Base-by-base conservation (phyloP, 2,329 filamentous ascomycete species). In the Fusarium nelsonii region DNA sequence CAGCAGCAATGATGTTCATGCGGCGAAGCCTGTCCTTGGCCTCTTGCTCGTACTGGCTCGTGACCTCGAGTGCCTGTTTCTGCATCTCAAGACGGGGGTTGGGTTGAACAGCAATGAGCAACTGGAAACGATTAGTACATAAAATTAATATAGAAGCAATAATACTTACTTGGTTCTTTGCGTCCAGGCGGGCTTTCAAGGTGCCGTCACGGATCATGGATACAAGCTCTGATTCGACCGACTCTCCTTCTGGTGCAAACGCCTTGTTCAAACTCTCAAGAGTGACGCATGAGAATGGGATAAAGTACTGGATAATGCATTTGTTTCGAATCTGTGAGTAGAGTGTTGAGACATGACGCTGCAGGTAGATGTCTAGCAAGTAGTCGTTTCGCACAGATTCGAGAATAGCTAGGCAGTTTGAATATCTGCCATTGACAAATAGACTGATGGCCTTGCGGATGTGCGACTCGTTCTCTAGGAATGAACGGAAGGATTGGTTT, bases 401-500 rank as follows among this genome's bases (percentile, higher is more conserved):
- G 1, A 99, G 86, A 36, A 95, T 93, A 46, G 89, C 86, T 44
- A 99, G 84, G 78, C 95, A 98, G 43, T 88, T 87, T 11, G 92
- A 91, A 79, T 97, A 99, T 73, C 97, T 92, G 64, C 93, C 93
- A 71, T 92, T 93, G 73, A 95, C 93, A 81, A 97, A 99, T 77
- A 93, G 90, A 9, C 88, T 88, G 72, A 99, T 92, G 14, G 96
- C 95, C 61, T 94, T 94, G 68, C 96, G 92, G 66, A 99, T 92
- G 75, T 98, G 95, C 5, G 95, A 94, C 79, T 98, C 96, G 1
- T 97, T 86, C 78, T 98, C 96, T 15, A 99, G 87, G 76, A 96
- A 97, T 45, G 87, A 89, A 53, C 96, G 91, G 82, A 99, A 99
- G 12, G 85, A 84, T 34, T 83, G 83, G 75, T 93, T 97, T 37